Conservation (phyloP, 352 stramenopile species). For the Pythium pyrilobum region DNA sequence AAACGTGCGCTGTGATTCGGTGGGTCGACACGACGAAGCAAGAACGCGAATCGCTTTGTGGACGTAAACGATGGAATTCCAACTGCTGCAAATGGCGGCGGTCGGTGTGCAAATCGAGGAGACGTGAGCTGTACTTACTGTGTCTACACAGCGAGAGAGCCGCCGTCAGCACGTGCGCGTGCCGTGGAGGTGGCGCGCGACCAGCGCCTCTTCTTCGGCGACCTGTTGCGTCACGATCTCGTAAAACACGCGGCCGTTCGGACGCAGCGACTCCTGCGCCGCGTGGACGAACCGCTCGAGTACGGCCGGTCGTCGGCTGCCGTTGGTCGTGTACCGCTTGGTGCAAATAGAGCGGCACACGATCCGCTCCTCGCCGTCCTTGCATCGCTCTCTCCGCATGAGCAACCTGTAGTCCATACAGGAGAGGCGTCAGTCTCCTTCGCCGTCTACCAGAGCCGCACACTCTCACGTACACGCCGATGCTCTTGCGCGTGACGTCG, state of each 20-base stretch:
- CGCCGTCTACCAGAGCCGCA: not conserved
- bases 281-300: conserved; percentile 10
- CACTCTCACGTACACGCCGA: conserved; percentile 30
- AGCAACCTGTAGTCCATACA: not conserved
- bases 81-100: no score
- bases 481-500: conserved; percentile 28
- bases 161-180: not conserved
- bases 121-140: no score
- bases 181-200: not conserved
- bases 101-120: no score
- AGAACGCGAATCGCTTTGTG: no score
- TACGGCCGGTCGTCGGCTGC: not conserved
- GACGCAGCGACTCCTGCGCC: conserved; percentile 5
- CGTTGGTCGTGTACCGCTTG: conserved; percentile 9
- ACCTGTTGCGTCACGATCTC: conserved; percentile 15
- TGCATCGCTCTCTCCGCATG: conserved; percentile 10
- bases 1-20: no score
- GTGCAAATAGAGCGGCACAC: conserved; percentile 13
- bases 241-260: conserved; percentile 12
- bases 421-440: not conserved
- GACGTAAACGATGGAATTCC: no score
- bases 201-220: conserved; percentile 8
- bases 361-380: conserved; percentile 4
- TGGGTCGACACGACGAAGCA: no score
- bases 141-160: no score